These are phyloP conservation scores for Vanrija sp. DNA, from an alignment of 1,284 basidiomycete genomes.

Conservation along the genomic window DNA sequence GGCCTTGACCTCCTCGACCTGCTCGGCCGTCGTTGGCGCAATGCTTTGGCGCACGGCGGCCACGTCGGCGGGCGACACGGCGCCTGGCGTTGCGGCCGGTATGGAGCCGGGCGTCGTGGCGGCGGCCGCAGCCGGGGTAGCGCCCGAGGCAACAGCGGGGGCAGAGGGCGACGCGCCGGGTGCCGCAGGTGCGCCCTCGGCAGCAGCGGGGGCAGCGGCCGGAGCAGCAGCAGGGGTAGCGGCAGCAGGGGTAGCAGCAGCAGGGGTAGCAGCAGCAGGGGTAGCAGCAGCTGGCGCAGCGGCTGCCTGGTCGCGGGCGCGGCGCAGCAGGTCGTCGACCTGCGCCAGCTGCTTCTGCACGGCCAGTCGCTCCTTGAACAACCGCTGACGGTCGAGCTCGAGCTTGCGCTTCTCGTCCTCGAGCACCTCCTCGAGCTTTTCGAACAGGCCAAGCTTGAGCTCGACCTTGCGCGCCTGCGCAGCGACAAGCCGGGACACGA, in stretches of 20 bases:
- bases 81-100: neutral
- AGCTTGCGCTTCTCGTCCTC: conserved; percentile 65
- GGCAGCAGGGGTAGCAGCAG: too few relatives aligned
- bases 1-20: conserved; percentile 1
- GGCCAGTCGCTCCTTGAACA: conserved; percentile 45
- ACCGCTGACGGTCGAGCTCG: conserved; percentile 43
- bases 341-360: conserved; percentile 37
- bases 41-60: conserved; percentile 2
- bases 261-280: too few relatives aligned
- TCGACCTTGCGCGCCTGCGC: conserved; percentile 91
- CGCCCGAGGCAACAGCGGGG: too few relatives aligned
- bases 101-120: too few relatives aligned
- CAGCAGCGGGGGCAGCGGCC: too few relatives aligned
- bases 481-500: conserved; percentile 81
- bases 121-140: too few relatives aligned
- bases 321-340: conserved; percentile 40
- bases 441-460: conserved; percentile 86
- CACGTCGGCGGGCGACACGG: conserved; percentile 6
- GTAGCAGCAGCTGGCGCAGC: neutral
- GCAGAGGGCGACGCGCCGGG: too few relatives aligned
- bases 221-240: too few relatives aligned
- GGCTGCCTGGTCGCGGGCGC: conserved; percentile 23
- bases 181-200: too few relatives aligned
- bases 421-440: conserved; percentile 80
- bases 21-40: conserved; percentile 16